A percentile compares a stretch with the other conserved stretches of the same genome.
phyloP scores from a whole-genome alignment of 2,329 filamentous ascomycete genomes.

The Xylariaceae sp. region DNA sequence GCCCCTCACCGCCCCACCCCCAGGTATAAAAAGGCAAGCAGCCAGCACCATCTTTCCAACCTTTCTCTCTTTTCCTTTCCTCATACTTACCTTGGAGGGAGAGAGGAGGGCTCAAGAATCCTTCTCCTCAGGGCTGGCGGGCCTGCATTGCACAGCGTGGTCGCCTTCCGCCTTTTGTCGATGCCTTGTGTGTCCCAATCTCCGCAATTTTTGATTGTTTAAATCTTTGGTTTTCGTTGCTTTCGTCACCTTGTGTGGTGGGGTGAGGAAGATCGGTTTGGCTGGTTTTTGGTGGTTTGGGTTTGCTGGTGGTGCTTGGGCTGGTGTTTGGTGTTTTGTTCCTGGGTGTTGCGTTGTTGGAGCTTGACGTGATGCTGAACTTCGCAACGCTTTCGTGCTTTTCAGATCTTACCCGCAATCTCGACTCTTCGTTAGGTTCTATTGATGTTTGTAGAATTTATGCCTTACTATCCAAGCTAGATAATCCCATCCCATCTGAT shows the following conservation, averaged over 20 bases:
- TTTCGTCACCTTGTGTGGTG: slow-evolving; percentile 8
- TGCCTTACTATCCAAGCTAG: neutral
- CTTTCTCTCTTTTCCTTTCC: slow-evolving; percentile 5
- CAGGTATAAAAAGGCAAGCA: too few species aligned
- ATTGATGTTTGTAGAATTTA: too few species aligned
- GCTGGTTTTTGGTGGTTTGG: neutral
- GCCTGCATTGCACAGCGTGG: slow-evolving; percentile 22
- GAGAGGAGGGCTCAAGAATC: slow-evolving; percentile 17
- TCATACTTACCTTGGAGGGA: slow-evolving; percentile 19
- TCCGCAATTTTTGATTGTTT: slow-evolving; percentile 18
- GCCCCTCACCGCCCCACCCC: neutral
- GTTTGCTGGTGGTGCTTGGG: neutral
- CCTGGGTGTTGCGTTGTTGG: neutral
- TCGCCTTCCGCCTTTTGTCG: slow-evolving; percentile 15
- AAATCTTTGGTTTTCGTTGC: slow-evolving; percentile 11
- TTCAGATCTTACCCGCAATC: too few species aligned
- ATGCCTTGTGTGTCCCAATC: slow-evolving; percentile 17
- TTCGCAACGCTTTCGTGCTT: neutral
- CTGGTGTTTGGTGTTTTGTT: neutral
- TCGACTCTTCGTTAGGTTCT: too few species aligned
- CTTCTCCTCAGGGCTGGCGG: slow-evolving; percentile 10
- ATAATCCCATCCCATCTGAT: neutral
- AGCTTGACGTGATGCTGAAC: neutral
- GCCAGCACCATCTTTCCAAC: too few species aligned
- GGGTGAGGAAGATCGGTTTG: slow-evolving; percentile 9